These are phyloP conservation scores for Wickerhamomyces chaumierensis DNA, from an alignment of 805 yeast genomes.

Conservation along the genomic window DNA sequence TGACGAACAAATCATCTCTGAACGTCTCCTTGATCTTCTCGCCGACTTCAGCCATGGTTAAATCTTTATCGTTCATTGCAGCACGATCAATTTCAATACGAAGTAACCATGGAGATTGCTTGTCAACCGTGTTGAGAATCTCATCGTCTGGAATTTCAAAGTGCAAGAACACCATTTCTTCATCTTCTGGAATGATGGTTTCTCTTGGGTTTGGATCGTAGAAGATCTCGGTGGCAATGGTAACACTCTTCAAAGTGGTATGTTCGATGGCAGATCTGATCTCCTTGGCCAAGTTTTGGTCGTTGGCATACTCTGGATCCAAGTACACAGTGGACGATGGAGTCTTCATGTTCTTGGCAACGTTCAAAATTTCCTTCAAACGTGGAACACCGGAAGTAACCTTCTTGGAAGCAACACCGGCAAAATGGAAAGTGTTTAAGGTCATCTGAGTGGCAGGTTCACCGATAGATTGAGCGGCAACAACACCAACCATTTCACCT, in stretches of 20 bases:
- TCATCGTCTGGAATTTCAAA: slow-evolving; percentile 97
- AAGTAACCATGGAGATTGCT: slow-evolving; percentile 95
- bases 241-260: slow-evolving; percentile 86
- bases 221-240: slow-evolving; percentile 93
- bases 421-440: slow-evolving; percentile 93
- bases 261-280: slow-evolving; percentile 97
- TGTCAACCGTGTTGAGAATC: slow-evolving; percentile 85
- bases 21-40: slow-evolving; percentile 87
- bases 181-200: slow-evolving; percentile 94
- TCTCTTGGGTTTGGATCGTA: slow-evolving; percentile 97
- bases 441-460: slow-evolving; percentile 99
- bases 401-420: slow-evolving; percentile 94
- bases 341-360: slow-evolving; percentile 97
- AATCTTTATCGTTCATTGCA: slow-evolving; percentile 94
- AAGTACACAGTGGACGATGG: slow-evolving; percentile 97
- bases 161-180: slow-evolving; percentile 93
- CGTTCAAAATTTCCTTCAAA: slow-evolving; percentile 93
- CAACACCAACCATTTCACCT: slow-evolving; percentile 97
- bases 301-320: slow-evolving; percentile 67
- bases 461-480: slow-evolving; percentile 96
- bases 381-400: slow-evolving; percentile 97
- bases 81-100: slow-evolving; percentile 97
- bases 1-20: slow-evolving; percentile 90
- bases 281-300: slow-evolving; percentile 88
- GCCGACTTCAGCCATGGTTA: slow-evolving; percentile 97